Base-by-base conservation (phyloP, 2,329 filamentous ascomycete genomes). In the Ilyonectria destructans region DNA sequence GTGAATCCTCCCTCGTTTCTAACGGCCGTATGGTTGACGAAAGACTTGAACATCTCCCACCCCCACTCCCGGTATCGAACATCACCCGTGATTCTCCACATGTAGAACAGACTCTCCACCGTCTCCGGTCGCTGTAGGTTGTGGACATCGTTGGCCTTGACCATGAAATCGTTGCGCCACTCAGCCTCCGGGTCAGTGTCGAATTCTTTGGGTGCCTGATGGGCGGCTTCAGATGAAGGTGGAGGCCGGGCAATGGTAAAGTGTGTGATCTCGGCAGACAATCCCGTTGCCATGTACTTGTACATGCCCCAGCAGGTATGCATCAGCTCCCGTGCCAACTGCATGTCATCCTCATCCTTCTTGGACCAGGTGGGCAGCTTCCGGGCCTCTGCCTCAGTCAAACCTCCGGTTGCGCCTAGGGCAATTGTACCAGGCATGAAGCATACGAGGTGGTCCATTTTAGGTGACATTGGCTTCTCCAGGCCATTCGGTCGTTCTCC, bases 231-330 rank as follows among this genome's bases (percentile, higher is more conserved):
- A 75, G 89, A 89, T 8, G 77, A 69, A 70, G 90, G 86, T 26
- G 94, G 92, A 2, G 92, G 92, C 35, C 90, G 84, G 74, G 90
- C 87, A 62, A 97, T 87, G 61, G 93, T 87, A 82, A 99, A 99
- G 82, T 97, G 93, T 0, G 94, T 93, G 77, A 99, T 99, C 82
- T 99, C 96, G 0, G 93, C 91, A 0, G 96, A 95, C n/a, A 99
- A 89, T 0, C 95, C 96, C 0, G 96, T 98, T 9, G 91, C 89
- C 77, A 95, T 98, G 75, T 87, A 91, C 78, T 94, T 93, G 84
- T 99, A 99, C 90, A 97, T 99, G 77, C 93, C 95, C 93, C 96
- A 98, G 86, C 96, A 99, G 1, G 96, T 98, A 69, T 97, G 96
- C 86, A 93, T 98, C 64, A 99, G 86, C 84, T 99, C 96, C 71